Conservation (phyloP, 345 rosid species). For the Gossypium turneri region DNA sequence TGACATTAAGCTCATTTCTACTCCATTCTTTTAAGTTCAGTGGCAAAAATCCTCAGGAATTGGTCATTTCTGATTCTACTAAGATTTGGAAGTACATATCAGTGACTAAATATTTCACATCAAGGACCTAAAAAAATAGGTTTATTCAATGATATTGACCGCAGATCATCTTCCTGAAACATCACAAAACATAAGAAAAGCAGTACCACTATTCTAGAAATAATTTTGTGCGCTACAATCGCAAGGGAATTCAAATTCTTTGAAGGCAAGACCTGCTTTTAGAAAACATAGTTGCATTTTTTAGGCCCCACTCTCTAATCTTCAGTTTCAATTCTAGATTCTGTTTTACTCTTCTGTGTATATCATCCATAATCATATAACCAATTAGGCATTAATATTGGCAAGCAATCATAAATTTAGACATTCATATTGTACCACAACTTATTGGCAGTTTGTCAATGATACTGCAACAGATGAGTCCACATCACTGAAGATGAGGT, state of each 20-base stretch:
- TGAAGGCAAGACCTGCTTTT: neutral
- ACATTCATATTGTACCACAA: neutral
- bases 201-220: neutral
- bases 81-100: neutral
- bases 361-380: neutral
- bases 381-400: neutral
- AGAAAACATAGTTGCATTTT: neutral
- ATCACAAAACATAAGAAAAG: neutral
- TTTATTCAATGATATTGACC: neutral
- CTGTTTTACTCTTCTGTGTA: neutral
- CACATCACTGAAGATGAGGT: neutral
- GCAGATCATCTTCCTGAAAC: neutral
- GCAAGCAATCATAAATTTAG: neutral
- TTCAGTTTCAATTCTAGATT: neutral
- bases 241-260: neutral
- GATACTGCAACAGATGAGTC: neutral
- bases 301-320: neutral
- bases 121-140: neutral
- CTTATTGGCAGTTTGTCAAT: neutral
- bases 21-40: neutral
- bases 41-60: neutral
- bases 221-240: neutral
- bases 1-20: neutral
- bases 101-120: neutral
- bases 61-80: neutral